A percentile compares a stretch with the other conserved stretches of the same genome.
phyloP scores from a whole-genome alignment of 257 asterid species.

The Henckelia pumila region DNA sequence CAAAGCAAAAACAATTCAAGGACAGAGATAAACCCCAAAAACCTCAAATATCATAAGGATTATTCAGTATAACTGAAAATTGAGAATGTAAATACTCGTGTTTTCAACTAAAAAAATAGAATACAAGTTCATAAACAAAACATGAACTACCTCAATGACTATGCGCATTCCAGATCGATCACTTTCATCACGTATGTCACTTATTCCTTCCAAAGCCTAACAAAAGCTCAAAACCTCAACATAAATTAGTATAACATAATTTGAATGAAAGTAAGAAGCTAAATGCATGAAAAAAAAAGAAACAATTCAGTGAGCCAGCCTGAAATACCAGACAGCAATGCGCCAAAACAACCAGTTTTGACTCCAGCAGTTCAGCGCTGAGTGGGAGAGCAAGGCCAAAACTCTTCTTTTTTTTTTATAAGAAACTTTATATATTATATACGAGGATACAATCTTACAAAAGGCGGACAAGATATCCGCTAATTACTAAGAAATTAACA shows the following conservation, averaged over 20 bases:
- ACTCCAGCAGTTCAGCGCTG: background rate
- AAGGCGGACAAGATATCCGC: too few relatives aligned
- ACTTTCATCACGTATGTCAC: constrained; percentile 99
- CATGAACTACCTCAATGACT: constrained; percentile 79
- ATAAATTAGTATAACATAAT: constrained; percentile 10
- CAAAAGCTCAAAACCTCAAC: constrained; percentile 25
- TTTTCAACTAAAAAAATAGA: constrained; percentile 22
- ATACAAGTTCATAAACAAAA: constrained; percentile 15
- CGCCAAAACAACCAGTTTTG: background rate
- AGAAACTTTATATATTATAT: too few relatives aligned
- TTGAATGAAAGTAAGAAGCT: constrained; percentile 18
- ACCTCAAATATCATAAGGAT: constrained; percentile 18
- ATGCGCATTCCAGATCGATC: constrained; percentile 96
- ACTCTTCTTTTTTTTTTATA: too few relatives aligned
- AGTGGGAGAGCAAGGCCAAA: background rate
- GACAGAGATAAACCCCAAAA: constrained; percentile 13
- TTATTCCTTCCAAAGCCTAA: constrained; percentile 88
- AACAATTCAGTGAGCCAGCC: constrained; percentile 5
- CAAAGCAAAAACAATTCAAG: constrained; percentile 24
- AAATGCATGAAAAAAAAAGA: constrained; percentile 14
- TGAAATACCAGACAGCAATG: constrained; percentile 4
- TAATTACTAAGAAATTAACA: too few relatives aligned
- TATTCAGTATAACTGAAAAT: background rate
- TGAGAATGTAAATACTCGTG: background rate
- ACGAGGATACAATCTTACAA: too few relatives aligned